phyloP scores from a whole-genome alignment of 768 basidiomycete genomes.

The Suillus plorans region DNA sequence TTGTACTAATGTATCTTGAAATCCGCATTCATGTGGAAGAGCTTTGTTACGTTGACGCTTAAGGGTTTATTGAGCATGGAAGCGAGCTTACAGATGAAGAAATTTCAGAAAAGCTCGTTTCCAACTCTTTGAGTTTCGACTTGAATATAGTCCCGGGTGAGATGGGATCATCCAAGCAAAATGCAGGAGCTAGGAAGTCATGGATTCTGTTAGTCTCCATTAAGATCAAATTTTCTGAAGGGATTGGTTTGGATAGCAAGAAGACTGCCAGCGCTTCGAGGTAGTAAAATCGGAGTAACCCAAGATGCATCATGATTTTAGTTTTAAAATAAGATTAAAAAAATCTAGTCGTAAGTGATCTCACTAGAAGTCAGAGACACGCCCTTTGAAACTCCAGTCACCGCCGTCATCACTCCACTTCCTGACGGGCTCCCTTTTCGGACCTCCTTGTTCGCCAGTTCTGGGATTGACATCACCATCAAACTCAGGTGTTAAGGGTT shows the following conservation, averaged over 20 bases:
- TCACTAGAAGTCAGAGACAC: slow-evolving; percentile 78
- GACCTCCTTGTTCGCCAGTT: slow-evolving; percentile 86
- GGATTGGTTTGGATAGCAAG: background rate
- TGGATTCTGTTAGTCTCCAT: background rate
- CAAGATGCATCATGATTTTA: background rate
- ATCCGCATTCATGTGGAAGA: background rate
- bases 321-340: background rate
- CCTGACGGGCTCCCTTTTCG: slow-evolving; percentile 79
- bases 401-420: slow-evolving; percentile 57
- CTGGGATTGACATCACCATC: slow-evolving; percentile 77
- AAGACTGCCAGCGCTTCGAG: background rate
- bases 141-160: background rate
- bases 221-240: background rate
- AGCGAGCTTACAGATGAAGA: background rate
- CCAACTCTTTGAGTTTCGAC: background rate
- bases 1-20: background rate
- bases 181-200: background rate
- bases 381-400: slow-evolving; percentile 91
- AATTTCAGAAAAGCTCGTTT: background rate
- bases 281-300: background rate
- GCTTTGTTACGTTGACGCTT: background rate
- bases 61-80: background rate
- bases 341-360: background rate
- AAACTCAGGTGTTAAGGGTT: slow-evolving; percentile 63
- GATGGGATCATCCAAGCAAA: background rate